phyloP scores from a whole-genome alignment of 805 yeast species.

The Hanseniaspora meyeri region DNA sequence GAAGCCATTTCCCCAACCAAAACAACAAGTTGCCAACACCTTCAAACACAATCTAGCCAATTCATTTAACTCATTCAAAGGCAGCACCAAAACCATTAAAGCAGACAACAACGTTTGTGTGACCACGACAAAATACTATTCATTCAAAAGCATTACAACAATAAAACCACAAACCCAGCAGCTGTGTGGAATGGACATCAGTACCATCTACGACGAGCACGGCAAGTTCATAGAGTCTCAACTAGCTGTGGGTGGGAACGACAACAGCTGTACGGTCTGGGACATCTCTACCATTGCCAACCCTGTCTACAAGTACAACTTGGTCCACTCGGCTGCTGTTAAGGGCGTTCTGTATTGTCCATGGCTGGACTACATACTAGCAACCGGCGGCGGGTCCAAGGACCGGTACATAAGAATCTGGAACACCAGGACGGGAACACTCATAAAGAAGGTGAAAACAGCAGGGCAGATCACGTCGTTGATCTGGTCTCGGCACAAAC shows the following conservation, averaged over 20 bases:
- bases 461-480: slow-evolving; percentile 68
- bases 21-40: background rate
- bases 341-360: slow-evolving; percentile 87
- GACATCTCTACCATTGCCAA: slow-evolving; percentile 33
- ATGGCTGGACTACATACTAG: slow-evolving; percentile 67
- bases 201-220: slow-evolving; percentile 25
- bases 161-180: slow-evolving; percentile 44
- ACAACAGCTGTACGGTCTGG: slow-evolving; percentile 72
- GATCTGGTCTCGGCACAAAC: slow-evolving; percentile 54
- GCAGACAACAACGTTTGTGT: background rate
- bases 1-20: background rate
- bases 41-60: background rate
- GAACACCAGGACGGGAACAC: slow-evolving; percentile 72
- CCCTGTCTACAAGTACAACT: slow-evolving; percentile 36
- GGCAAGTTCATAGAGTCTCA: slow-evolving; percentile 23
- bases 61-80: background rate
- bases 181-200: slow-evolving; percentile 38
- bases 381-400: slow-evolving; percentile 83
- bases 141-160: background rate
- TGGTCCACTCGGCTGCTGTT: slow-evolving; percentile 74
- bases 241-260: slow-evolving; percentile 74
- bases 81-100: background rate
- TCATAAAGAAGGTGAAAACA: slow-evolving; percentile 45
- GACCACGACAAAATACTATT: background rate
- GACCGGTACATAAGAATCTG: slow-evolving; percentile 75